Evolutionary conservation across 2,329 filamentous ascomycete species (phyloP).

Genomic region (Colletotrichum sp.): DNA sequence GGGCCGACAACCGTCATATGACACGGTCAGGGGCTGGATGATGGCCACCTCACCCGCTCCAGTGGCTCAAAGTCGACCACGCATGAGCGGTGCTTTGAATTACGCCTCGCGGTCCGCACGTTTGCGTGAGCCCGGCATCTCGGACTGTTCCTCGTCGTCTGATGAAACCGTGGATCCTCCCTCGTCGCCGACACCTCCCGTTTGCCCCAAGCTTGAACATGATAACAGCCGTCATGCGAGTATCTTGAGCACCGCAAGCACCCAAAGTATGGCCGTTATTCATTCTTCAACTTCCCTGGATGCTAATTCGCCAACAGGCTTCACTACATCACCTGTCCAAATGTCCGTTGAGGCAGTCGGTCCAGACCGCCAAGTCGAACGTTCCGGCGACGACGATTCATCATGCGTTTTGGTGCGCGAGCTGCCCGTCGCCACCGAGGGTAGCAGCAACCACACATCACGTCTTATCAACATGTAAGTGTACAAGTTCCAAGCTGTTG

Average conservation of each 20-base stretch:
- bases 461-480: not conserved
- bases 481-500: fast-evolving
- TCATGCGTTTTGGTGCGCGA: not conserved
- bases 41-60: not conserved
- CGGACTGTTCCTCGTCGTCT: not conserved
- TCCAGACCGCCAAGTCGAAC: not conserved
- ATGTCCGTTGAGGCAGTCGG: not conserved
- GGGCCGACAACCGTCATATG: not conserved
- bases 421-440: not conserved
- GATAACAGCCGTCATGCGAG: not conserved
- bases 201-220: not conserved
- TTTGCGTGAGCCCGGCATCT: not conserved
- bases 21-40: not conserved
- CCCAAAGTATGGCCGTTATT: fast-evolving
- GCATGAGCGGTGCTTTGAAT: not conserved
- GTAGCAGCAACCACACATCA: not conserved
- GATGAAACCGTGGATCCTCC: not conserved
- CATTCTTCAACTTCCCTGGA: fast-evolving
- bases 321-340: not conserved
- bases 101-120: fast-evolving
- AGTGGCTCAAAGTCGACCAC: not conserved
- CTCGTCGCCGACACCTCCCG: too few species aligned
- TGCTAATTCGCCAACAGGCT: not conserved
- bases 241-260: not conserved
- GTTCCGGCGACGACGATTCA: not conserved